Evolutionary conservation across 2,329 filamentous ascomycete species (phyloP).

Genomic region (Ilyonectria destructans): DNA sequence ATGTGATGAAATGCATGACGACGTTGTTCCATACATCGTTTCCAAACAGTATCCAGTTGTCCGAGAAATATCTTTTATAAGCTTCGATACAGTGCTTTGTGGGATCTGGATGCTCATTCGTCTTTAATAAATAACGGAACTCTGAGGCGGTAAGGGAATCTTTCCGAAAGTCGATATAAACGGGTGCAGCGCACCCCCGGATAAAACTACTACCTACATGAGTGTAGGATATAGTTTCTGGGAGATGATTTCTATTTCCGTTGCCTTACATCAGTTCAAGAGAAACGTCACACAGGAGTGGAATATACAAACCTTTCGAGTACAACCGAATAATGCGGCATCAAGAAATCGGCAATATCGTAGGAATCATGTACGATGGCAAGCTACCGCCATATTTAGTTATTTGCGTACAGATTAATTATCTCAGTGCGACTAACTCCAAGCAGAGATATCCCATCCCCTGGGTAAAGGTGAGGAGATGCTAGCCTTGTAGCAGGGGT

Average conservation of each 20-base stretch:
- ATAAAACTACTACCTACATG: not conserved
- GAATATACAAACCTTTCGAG: not conserved
- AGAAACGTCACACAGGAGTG: not conserved
- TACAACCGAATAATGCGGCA: not conserved
- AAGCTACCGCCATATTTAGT: not conserved
- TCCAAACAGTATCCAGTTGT: not conserved
- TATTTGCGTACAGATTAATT: accelerated
- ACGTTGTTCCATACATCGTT: not conserved
- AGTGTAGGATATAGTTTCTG: not conserved
- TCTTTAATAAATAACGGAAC: not conserved
- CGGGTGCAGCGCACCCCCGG: not conserved
- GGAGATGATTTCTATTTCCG: not conserved
- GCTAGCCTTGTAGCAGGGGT: not conserved
- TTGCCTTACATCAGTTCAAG: not conserved
- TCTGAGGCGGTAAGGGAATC: not conserved
- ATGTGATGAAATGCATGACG: not conserved
- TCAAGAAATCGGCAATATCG: not conserved
- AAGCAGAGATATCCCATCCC: not conserved
- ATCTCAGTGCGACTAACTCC: not conserved
- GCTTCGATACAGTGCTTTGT: not conserved
- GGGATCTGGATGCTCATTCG: accelerated
- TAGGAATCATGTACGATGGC: not conserved
- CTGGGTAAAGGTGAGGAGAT: not conserved
- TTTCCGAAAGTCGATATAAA: not conserved
- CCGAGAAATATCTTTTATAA: not conserved